These are phyloP conservation scores for Leccinum huronense DNA, from an alignment of 1,284 basidiomycete species.

Conservation along the genomic window DNA sequence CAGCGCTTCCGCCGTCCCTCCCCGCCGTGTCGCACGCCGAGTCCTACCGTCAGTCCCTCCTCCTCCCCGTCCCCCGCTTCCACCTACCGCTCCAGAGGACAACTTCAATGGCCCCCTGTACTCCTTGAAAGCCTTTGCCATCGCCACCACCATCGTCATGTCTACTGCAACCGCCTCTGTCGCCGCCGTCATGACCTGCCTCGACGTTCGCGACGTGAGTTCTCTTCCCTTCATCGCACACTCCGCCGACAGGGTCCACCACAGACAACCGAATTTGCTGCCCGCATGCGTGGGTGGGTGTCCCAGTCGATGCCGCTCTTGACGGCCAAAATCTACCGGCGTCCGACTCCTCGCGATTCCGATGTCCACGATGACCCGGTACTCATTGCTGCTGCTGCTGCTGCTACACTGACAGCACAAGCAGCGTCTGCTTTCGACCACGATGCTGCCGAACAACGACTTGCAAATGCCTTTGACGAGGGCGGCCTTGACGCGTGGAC, in stretches of 20 bases:
- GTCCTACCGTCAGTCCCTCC: neutral
- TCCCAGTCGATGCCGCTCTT: slow-evolving; percentile 48
- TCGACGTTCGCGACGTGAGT: slow-evolving; percentile 44
- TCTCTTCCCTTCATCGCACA: neutral
- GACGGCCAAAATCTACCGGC: slow-evolving; percentile 50
- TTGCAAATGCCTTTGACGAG: slow-evolving; percentile 53
- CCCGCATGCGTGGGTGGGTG: slow-evolving; percentile 48
- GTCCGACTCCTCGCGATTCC: slow-evolving; percentile 19
- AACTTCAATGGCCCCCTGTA: slow-evolving; percentile 43
- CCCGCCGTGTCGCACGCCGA: neutral
- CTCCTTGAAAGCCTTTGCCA: slow-evolving; percentile 44
- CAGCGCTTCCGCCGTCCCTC: neutral
- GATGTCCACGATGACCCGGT: slow-evolving; percentile 5
- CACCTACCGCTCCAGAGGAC: slow-evolving; percentile 14
- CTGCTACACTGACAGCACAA: neutral
- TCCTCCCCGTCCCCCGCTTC: neutral
- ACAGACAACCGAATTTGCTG: slow-evolving; percentile 57
- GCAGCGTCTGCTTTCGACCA: slow-evolving; percentile 18
- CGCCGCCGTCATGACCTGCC: slow-evolving; percentile 39
- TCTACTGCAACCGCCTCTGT: slow-evolving; percentile 36
- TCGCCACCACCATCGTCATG: slow-evolving; percentile 44
- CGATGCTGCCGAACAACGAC: slow-evolving; percentile 47
- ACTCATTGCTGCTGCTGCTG: neutral
- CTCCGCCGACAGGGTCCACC: neutral
- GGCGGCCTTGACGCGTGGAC: slow-evolving; percentile 56